A percentile compares a stretch with the other conserved stretches of the same genome.
Conservation (phyloP, 305 asterid genomes). For the Solanum hybrid region DNA sequence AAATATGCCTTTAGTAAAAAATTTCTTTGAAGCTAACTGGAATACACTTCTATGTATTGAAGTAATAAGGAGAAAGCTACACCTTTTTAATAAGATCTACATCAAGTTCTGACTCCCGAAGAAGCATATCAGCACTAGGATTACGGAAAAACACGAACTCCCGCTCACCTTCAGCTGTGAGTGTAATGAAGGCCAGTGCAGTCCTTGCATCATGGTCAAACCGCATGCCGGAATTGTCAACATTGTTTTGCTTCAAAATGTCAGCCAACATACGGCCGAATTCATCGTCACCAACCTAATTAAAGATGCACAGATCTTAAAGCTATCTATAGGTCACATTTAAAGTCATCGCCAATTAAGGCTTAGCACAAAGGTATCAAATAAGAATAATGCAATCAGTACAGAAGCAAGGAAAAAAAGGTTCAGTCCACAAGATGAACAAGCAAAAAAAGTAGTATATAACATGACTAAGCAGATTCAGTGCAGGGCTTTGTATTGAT, state of each 20-base stretch:
- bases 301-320: slow-evolving; percentile 1
- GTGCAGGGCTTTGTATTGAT: not conserved
- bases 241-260: slow-evolving; percentile 67
- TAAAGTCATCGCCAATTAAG: not conserved
- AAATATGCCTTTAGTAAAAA: slow-evolving; percentile 5
- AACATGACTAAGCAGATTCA: not conserved
- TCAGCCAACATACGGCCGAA: slow-evolving; percentile 79
- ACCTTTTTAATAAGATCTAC: slow-evolving; percentile 64
- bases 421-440: not conserved
- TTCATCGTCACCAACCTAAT: slow-evolving; percentile 85
- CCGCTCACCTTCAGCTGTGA: slow-evolving; percentile 87
- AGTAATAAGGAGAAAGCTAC: not conserved
- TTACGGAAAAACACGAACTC: slow-evolving; percentile 84
- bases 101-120: slow-evolving; percentile 73
- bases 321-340: not conserved
- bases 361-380: not conserved
- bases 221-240: slow-evolving; percentile 69
- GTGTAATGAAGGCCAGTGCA: slow-evolving; percentile 80
- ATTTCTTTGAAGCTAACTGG: not conserved
- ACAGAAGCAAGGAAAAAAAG: not conserved
- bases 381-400: not conserved
- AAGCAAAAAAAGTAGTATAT: not conserved
- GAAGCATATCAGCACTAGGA: slow-evolving; percentile 94
- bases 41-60: not conserved
- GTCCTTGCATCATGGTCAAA: slow-evolving; percentile 78